Evolutionary conservation across 2,329 filamentous ascomycete genomes (phyloP), one percentile per base, ranked within the genome.

Genomic region (Colletotrichum kahawae): DNA sequence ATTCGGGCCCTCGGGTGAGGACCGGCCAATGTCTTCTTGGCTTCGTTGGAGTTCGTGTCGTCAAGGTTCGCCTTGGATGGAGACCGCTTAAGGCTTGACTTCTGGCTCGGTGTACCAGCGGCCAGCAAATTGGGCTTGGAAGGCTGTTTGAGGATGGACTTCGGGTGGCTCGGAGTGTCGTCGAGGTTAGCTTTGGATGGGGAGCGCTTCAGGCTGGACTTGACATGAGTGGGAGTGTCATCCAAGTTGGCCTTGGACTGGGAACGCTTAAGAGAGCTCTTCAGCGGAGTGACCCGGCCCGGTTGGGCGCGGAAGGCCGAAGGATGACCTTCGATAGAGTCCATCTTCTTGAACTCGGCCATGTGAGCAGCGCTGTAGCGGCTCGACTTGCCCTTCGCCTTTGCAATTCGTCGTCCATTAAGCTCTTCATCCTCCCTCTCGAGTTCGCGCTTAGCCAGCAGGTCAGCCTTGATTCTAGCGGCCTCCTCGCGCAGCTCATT

Each of bases 321-420:
- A 10, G 95, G 89, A 82, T 98, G 96, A 77, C 93, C 93, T 57
- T 92, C 95, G 81, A 98, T 98, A 3, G 96, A 98, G 82, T 98
- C 95, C 96, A 98, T 98, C 88, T 98, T 98, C 85, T 95, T 95
- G 86, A 98, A 98, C 81, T 96, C 91, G 65, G 93, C 92, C 91
- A 95, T 94, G 82, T 98, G 96, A 48, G 91, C 92, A 77, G 95
- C 93, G 82, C 95, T 98, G 85, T 93, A 98, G 60, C 96, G 93
- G 64, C 92, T 88, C 66, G 92, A 90, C 82, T 93, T 96, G 78
- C 95, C 93, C 85, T 93, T 97, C 14, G 96, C 92, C 78, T 92
- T 92, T 8, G 94, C 96, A 80, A 98, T 94, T 83, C 92, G 95
- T 78, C 96, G 93, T 48, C 84, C 85, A 18, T 84, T 82, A 38